Evolutionary conservation across 768 basidiomycete genomes (phyloP).

Genomic region (Harrya chromipes): DNA sequence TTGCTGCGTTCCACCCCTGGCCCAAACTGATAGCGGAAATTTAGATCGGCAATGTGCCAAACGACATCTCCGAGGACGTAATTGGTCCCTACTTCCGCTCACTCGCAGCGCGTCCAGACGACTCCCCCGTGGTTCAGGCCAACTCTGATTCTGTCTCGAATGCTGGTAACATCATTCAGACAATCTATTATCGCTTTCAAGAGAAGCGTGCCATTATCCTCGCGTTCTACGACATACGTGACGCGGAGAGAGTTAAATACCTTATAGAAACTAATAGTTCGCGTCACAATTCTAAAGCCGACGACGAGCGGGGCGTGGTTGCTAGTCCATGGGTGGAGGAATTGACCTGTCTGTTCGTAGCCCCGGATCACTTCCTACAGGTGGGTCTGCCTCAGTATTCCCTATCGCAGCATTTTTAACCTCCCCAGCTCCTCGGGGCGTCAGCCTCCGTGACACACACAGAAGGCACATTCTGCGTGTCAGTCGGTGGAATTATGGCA

Average conservation of each 20-base stretch:
- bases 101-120: constrained; percentile 19
- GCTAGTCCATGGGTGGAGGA: constrained; percentile 21
- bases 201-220: constrained; percentile 51
- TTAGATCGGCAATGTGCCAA: constrained; percentile 43
- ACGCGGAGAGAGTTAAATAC: constrained; percentile 46
- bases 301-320: constrained; percentile 5
- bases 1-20: neutral
- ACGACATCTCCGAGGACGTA: constrained; percentile 28
- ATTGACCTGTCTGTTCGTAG: constrained; percentile 44
- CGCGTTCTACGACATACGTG: constrained; percentile 59
- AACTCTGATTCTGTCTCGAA: constrained; percentile 10
- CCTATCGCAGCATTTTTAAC: constrained; percentile 7
- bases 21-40: constrained; percentile 11
- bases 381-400: constrained; percentile 29
- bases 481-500: constrained; percentile 31
- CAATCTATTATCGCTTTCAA: constrained; percentile 52
- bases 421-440: constrained; percentile 48
- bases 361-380: constrained; percentile 43
- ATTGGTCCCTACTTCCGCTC: constrained; percentile 30
- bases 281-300: neutral
- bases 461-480: constrained; percentile 51
- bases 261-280: constrained; percentile 33
- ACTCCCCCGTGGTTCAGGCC: constrained; percentile 4
- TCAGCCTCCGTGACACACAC: constrained; percentile 49
- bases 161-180: constrained; percentile 42